Conservation (phyloP, 371 early-diverging fungal species). For the Mucor saturninus region DNA sequence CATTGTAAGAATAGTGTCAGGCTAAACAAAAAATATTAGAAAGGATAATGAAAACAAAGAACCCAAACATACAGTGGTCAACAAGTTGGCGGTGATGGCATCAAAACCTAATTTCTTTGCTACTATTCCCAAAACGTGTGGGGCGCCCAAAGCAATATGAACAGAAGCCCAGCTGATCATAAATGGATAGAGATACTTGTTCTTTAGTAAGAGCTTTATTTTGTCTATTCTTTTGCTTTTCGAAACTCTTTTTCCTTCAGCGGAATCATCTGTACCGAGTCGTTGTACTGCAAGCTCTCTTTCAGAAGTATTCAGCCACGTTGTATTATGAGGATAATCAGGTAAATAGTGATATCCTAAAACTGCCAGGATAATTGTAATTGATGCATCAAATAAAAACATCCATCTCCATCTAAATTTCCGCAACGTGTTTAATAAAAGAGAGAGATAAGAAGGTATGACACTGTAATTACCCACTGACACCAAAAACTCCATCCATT, state of each 20-base stretch:
- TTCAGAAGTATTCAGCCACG: conserved; percentile 42
- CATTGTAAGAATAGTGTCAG: conserved; percentile 50
- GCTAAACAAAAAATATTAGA: conserved; percentile 26
- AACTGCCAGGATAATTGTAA: conserved; percentile 38
- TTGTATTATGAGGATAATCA: conserved; percentile 51
- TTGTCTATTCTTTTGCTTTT: conserved; percentile 7
- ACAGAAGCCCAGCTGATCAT: conserved; percentile 44
- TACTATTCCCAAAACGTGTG: conserved; percentile 49
- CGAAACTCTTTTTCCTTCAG: conserved; percentile 3
- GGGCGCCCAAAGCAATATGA: conserved; percentile 42
- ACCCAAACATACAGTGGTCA: conserved; percentile 42
- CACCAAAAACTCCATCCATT: conserved; percentile 46
- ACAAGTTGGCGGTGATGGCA: conserved; percentile 51
- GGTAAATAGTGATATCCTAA: conserved; percentile 43
- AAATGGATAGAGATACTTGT: conserved; percentile 46
- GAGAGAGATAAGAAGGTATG: background rate
- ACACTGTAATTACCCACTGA: conserved; percentile 43
- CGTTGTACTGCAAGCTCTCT: conserved; percentile 35
- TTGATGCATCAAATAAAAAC: conserved; percentile 45
- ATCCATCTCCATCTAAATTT: conserved; percentile 53
- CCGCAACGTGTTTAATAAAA: background rate
- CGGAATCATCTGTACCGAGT: conserved; percentile 5
- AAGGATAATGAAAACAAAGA: background rate
- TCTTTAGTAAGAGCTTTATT: conserved; percentile 21
- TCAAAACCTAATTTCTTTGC: conserved; percentile 51